Base-by-base conservation (phyloP, 108 stramenopile species). In the Nannochloropsis oceanica region DNA sequence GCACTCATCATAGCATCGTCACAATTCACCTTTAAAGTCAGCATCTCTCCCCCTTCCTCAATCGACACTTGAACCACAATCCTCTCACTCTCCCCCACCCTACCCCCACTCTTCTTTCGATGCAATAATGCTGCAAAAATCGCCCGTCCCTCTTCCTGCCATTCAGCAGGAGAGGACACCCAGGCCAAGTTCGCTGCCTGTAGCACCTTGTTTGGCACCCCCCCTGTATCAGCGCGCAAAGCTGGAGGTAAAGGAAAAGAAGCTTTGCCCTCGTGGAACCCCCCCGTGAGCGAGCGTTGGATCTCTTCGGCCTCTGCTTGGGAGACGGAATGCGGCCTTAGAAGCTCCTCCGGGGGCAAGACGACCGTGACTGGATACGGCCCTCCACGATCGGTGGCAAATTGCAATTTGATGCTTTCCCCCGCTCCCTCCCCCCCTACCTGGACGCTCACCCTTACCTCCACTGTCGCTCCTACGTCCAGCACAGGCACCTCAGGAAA, bases 361-460 rank as follows among this genome's bases (percentile, higher is more conserved):
- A 84, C 81, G 14, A 88, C 24, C 27, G 87, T 84, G 43, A 88
- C 83, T 84, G 84, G 82, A 81, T 81, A 84, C 50, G 59, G 59
- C 59, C 84, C 81, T 34, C 87, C 87, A n/a, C 50, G 84, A 43
- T 84, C 87, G 25, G 87, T 88, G 27, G 80, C 81, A 81, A 88
- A 43, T 84, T 88, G 84, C 44, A 88, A 13, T 10, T 83, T 25
- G 22, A 42, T 12, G 20, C 43, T 25, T 43, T 83, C 86, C 12
- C 79, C 82, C 44, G 80, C 83, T 42, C 82, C 80, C 26, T 42
- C 80, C 43, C 83, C 83, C 26, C 86, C 86, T 11, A 83, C 80
- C 80, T 87, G 82, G 44, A 87, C 83, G 44, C 79, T 26, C 83
- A 87, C 34, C 44, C 46, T 27, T 0, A 43, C 79, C 12, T 24